Base-by-base conservation (phyloP, 2,329 filamentous ascomycete genomes). In the Aspergillus fumigatiaffinis region DNA sequence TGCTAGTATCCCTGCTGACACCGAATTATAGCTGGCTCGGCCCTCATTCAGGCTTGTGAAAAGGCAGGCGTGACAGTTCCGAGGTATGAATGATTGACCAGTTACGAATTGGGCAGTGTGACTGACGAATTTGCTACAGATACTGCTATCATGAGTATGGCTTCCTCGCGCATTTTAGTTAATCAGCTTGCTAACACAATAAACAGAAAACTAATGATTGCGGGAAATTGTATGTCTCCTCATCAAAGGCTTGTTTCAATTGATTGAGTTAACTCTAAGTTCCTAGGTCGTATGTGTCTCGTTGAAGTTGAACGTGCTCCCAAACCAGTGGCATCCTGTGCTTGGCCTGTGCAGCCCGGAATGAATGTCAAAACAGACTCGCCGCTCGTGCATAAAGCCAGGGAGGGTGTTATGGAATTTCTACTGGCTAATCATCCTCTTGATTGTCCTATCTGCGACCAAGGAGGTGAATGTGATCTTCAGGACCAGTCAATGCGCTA, bases 341-440 rank as follows among this genome's bases (percentile, higher is more conserved):
- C 94, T 68, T 99, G 94, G 94, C 94, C 94, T 53, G 94, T 97
- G 66, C 92, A 97, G 77, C 91, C 94, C 55, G 94, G 94, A 61
- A 99, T 99, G 94, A 92, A 96, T 53, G 94, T 99, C 70, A 97
- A 97, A 85, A 99, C 94, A 63, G 91, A 97, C 79, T 97, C 94
- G 56, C 91, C 93, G 47, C 84, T 97, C 63, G 89, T 91, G 68
- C 94, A 99, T 83, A 99, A 99, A 81, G 94, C 94, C 68, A 87
- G 94, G 73, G 94, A 99, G 82, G 94, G 94, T 74, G 92, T 99
- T 52, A 99, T 97, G 94, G 94, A 99, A 75, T 99, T 99, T 71
- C 81, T 99, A 64, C 85, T 99, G 60, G 92, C 93, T 68, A 97
- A 97, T 77, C 92, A 97, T 76, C 92, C 92, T 51, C 84, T 97